phyloP scores from a whole-genome alignment of 257 asterid genomes.

The Nicotiana tomentosiformis region DNA sequence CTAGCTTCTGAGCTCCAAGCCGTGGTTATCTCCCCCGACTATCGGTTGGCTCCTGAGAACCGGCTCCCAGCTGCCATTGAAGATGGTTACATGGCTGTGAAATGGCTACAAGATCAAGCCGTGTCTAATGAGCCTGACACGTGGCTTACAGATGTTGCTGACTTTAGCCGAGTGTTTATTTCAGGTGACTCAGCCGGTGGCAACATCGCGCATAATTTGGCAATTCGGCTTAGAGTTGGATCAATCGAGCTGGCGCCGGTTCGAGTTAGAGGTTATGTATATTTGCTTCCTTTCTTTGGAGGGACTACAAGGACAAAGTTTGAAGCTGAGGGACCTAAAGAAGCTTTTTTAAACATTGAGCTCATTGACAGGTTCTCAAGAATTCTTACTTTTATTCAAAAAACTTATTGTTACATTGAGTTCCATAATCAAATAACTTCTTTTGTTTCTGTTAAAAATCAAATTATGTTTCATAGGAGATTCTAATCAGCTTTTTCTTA shows the following conservation, averaged over 20 bases:
- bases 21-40: slow-evolving; percentile 61
- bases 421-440: background rate
- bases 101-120: slow-evolving; percentile 64
- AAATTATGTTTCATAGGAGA: no score
- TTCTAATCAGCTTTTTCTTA: no score
- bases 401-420: background rate
- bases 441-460: no score
- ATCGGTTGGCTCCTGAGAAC: slow-evolving; percentile 62
- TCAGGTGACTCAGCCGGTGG: slow-evolving; percentile 86
- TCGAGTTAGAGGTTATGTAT: slow-evolving; percentile 59
- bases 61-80: slow-evolving; percentile 76
- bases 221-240: slow-evolving; percentile 43
- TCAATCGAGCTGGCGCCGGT: slow-evolving; percentile 47
- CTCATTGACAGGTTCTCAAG: slow-evolving; percentile 59
- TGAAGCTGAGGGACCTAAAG: slow-evolving; percentile 71
- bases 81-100: slow-evolving; percentile 50
- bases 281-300: slow-evolving; percentile 67
- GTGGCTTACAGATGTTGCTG: slow-evolving; percentile 54
- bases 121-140: slow-evolving; percentile 33
- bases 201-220: slow-evolving; percentile 61
- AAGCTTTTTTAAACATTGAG: slow-evolving; percentile 54
- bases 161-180: slow-evolving; percentile 45
- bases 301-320: slow-evolving; percentile 51
- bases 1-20: slow-evolving; percentile 60
- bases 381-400: background rate